phyloP scores from a whole-genome alignment of 495 filamentous ascomycete genomes.

The Amphirosellinia nigrospora region DNA sequence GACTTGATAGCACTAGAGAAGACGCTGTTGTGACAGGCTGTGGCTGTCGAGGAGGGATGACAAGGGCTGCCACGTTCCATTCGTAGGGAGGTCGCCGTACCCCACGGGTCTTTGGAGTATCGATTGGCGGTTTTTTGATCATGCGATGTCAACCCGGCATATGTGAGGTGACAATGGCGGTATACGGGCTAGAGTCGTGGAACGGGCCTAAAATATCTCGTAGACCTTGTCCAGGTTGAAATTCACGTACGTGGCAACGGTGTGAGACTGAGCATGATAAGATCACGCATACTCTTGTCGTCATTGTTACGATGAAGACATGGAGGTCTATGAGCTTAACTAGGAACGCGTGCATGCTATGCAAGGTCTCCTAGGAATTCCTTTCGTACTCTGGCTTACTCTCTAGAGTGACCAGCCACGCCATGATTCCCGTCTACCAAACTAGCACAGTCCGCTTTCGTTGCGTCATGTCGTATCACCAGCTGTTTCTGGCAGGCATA shows the following conservation, averaged over 20 bases:
- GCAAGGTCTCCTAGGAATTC: not conserved
- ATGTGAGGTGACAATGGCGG: not conserved
- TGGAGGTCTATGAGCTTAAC: not conserved
- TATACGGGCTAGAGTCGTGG: not conserved
- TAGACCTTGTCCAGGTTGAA: not conserved
- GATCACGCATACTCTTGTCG: not conserved
- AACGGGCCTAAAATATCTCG: not conserved
- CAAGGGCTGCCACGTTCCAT: constrained; percentile 18
- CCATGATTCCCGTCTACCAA: not conserved
- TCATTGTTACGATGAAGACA: not conserved
- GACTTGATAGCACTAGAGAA: constrained; percentile 74
- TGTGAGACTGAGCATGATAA: not conserved
- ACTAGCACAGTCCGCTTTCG: not conserved
- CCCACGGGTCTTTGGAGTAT: not conserved
- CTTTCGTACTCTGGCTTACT: not conserved
- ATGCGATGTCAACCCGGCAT: constrained; percentile 5
- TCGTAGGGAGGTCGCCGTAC: not conserved
- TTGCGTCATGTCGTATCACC: not conserved
- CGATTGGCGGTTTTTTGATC: constrained; percentile 8
- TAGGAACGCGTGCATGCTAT: not conserved
- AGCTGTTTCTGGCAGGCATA: not conserved
- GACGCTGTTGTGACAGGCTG: constrained; percentile 23
- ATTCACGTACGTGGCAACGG: not conserved
- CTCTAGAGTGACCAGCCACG: not conserved
- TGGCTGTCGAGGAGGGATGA: constrained; percentile 17